Evolutionary conservation across 352 stramenopile genomes (phyloP), one percentile per base, ranked within the genome.

Genomic region (Globisporangium irregulare): DNA sequence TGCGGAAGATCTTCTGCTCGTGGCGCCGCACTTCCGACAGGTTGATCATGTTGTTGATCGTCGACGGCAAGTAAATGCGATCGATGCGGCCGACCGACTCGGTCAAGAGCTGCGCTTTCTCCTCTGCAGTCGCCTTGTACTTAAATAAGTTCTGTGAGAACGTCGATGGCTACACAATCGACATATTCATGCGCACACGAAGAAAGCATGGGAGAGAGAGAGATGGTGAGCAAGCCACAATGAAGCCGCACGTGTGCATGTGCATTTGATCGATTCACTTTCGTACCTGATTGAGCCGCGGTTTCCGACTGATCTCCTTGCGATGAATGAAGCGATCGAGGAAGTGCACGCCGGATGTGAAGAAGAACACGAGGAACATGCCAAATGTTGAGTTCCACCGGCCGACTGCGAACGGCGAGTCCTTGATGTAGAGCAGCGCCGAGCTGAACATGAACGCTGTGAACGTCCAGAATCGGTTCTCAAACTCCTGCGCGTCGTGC

Each of bases 401-500:
- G 1, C 86, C 86, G 38, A 97, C 82, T 4, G 86, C 81, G 10
- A 97, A 76, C 20, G 96, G 96, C 50, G 94, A 98, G 82, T 99
- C 96, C 65, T 94, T 85, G 51, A 97, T 93, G 71, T 98, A 98
- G n/a, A 98, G 79, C 51, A 96, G 73, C n/a, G 93, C 92, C 1
- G 86, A 89, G 56, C 87, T 97, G 58, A 98, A 93, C n/a, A 98
- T 68, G 61, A 98, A 91, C 12, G 92, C 93, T 38, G 97, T 98
- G 68, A 98, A 85, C 6, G 95, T 98, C 96, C 95, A 98, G 74
- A 99, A 99, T 68, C 95, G 86, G 83, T 99, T 99, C 77, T 99
- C 96, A 70, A 98, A 98, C 79, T 99, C 96, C 69, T 97, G 88
- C 20, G 89, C 87, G 67, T 95, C 83, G 76, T 95, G 87, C 82